These are phyloP conservation scores for Penicillium fimorum DNA, from an alignment of 495 filamentous ascomycete species.

Conservation along the genomic window DNA sequence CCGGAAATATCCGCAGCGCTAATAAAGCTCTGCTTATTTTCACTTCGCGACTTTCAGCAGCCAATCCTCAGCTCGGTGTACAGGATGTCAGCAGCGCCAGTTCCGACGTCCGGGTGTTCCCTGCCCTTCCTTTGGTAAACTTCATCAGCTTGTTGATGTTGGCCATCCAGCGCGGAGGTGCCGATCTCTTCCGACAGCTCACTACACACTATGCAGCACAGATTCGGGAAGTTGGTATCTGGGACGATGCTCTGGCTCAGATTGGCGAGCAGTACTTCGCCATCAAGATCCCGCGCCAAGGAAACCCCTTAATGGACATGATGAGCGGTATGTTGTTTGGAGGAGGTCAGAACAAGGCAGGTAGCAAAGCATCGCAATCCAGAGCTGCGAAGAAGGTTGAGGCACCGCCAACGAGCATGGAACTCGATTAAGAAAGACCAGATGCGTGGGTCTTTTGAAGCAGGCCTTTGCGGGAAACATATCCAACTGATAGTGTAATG, in stretches of 20 bases:
- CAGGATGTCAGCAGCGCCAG: slow-evolving; percentile 78
- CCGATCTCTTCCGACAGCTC: slow-evolving; percentile 80
- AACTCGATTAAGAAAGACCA: slow-evolving; percentile 48
- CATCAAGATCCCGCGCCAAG: slow-evolving; percentile 84
- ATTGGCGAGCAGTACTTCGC: slow-evolving; percentile 96
- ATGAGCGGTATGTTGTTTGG: slow-evolving; percentile 93
- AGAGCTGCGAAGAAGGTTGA: slow-evolving; percentile 46
- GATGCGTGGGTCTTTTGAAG: neutral
- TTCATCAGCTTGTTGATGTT: slow-evolving; percentile 83
- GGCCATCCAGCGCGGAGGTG: slow-evolving; percentile 74
- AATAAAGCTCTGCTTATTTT: slow-evolving; percentile 79
- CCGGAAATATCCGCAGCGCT: slow-evolving; percentile 85
- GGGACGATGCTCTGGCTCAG: slow-evolving; percentile 82
- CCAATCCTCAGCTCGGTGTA: slow-evolving; percentile 66
- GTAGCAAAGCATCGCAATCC: slow-evolving; percentile 37
- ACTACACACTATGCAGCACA: slow-evolving; percentile 75
- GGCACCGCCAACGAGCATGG: slow-evolving; percentile 50
- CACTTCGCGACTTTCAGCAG: slow-evolving; percentile 64
- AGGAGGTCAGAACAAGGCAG: slow-evolving; percentile 48
- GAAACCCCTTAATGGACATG: slow-evolving; percentile 93
- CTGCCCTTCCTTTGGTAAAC: slow-evolving; percentile 83
- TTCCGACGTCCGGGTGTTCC: slow-evolving; percentile 78
- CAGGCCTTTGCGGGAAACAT: slow-evolving; percentile 9
- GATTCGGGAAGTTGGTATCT: slow-evolving; percentile 68
- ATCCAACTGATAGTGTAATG: slow-evolving; percentile 23